Evolutionary conservation across 768 basidiomycete genomes (phyloP).

Genomic region (Tricholoma sp.): DNA sequence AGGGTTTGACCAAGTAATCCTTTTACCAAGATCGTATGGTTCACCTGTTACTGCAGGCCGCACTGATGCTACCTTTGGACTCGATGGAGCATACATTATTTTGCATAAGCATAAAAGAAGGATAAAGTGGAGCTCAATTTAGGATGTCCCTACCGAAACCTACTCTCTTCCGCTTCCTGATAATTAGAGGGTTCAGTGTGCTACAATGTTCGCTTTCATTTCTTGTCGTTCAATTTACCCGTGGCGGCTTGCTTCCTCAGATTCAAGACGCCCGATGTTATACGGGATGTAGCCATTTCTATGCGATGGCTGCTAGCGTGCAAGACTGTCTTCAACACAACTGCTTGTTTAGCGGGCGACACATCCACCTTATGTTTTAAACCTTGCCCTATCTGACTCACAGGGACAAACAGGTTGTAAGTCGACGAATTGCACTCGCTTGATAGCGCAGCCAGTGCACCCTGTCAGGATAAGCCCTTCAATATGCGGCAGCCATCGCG

Average conservation of each 20-base stretch:
- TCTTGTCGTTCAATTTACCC: not conserved
- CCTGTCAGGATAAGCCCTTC: constrained; percentile 66
- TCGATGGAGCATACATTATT: constrained; percentile 34
- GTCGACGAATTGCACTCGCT: constrained; percentile 48
- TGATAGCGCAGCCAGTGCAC: constrained; percentile 63
- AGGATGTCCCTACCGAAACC: not conserved
- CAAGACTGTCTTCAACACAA: constrained; percentile 61
- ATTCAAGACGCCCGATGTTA: constrained; percentile 75
- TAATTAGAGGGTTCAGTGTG: constrained; percentile 44
- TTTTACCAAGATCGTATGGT: not conserved
- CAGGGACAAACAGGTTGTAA: constrained; percentile 42
- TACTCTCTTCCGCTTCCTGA: not conserved
- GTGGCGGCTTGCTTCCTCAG: constrained; percentile 27
- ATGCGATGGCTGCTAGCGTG: constrained; percentile 61
- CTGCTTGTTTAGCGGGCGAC: constrained; percentile 69
- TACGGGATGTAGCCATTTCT: constrained; percentile 65
- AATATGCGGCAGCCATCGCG: constrained; percentile 31
- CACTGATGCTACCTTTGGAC: constrained; percentile 26
- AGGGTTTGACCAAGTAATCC: not conserved
- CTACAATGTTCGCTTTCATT: constrained; percentile 53
- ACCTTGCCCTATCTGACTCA: constrained; percentile 2
- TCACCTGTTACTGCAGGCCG: constrained; percentile 16
- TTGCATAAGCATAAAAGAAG: constrained; percentile 12
- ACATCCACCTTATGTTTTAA: constrained; percentile 37
- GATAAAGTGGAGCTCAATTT: constrained; percentile 11